These are phyloP conservation scores for Boletus reticuloceps DNA, from an alignment of 768 basidiomycete genomes.

Conservation along the genomic window DNA sequence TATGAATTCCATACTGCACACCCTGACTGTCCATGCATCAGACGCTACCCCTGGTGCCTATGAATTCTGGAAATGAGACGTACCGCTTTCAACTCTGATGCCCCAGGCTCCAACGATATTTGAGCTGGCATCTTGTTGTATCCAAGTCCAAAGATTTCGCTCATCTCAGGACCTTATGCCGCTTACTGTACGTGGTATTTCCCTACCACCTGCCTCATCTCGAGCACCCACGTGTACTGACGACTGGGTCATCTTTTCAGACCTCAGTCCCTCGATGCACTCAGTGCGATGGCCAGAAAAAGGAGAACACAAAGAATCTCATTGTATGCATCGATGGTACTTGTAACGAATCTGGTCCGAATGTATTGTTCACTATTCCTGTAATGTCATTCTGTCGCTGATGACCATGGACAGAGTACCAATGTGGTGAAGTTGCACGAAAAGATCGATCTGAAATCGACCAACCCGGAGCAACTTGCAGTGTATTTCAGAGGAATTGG, in stretches of 20 bases:
- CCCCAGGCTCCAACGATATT: background rate
- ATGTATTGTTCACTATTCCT: constrained; percentile 2
- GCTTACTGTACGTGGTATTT: background rate
- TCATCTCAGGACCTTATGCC: background rate
- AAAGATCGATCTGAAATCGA: constrained; percentile 22
- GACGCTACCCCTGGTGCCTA: no score
- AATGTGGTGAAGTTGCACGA: constrained; percentile 36
- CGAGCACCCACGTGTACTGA: background rate
- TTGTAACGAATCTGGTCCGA: constrained; percentile 20
- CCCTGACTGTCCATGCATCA: background rate
- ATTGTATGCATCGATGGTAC: constrained; percentile 26
- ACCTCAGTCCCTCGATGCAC: constrained; percentile 1
- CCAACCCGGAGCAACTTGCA: constrained; percentile 23
- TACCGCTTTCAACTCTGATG: background rate
- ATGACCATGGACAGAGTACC: constrained; percentile 29
- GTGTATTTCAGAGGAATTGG: constrained; percentile 41
- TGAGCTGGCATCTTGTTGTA: background rate
- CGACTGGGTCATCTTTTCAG: background rate
- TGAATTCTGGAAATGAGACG: background rate
- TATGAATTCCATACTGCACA: constrained; percentile 2
- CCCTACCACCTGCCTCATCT: background rate
- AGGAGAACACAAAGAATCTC: constrained; percentile 15
- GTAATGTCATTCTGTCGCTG: background rate
- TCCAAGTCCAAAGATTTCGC: no score
- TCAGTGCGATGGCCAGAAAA: constrained; percentile 11